phyloP scores from a whole-genome alignment of 2,329 filamentous ascomycete genomes.

The Malbranchea zuffiana region DNA sequence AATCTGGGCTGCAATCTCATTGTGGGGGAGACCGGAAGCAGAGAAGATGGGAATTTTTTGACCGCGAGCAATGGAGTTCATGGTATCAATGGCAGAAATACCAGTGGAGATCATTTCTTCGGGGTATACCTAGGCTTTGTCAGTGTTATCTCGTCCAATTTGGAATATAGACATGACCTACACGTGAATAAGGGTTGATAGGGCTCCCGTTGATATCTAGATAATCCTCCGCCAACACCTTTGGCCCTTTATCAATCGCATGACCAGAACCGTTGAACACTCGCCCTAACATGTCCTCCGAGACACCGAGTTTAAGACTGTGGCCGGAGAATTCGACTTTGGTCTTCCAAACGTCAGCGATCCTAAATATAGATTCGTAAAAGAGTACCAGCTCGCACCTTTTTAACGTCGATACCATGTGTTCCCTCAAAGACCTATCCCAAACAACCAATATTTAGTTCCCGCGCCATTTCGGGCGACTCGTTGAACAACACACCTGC shows the following conservation, averaged over 20 bases:
- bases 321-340: conserved; percentile 95
- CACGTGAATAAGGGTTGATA: conserved; percentile 96
- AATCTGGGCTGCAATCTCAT: conserved; percentile 98
- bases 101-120: conserved; percentile 99
- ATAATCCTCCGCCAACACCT: conserved; percentile 95
- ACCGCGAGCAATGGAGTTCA: conserved; percentile 95
- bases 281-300: conserved; percentile 98
- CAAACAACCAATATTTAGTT: conserved; percentile 8
- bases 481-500: conserved; percentile 50
- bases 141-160: neutral
- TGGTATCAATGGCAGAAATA: conserved; percentile 97
- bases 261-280: conserved; percentile 97
- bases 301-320: conserved; percentile 96
- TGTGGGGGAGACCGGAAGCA: conserved; percentile 92
- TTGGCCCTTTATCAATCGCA: conserved; percentile 97
- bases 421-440: conserved; percentile 96
- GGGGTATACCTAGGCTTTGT: conserved; percentile 64
- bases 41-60: conserved; percentile 99
- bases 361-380: neutral
- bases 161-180: conserved; percentile 36
- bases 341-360: conserved; percentile 48
- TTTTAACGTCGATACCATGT: conserved; percentile 95
- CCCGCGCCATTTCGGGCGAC: neutral
- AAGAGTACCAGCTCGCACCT: conserved; percentile 44
- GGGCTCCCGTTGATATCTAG: conserved; percentile 97